phyloP scores from a whole-genome alignment of 106 monocot genomes.

The Dioscorea zingiberensis region DNA sequence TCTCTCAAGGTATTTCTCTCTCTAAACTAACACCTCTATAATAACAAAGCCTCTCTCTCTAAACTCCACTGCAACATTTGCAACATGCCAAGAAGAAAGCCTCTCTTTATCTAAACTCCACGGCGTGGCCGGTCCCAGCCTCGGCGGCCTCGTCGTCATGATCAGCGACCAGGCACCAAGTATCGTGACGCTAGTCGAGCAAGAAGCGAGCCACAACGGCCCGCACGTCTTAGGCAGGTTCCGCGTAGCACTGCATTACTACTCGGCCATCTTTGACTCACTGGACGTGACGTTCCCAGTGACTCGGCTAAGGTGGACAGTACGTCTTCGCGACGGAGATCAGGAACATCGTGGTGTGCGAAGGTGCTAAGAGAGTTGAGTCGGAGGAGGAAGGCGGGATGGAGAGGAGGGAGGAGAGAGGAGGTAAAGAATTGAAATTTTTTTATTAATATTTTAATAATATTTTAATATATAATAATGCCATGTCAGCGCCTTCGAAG shows the following conservation, averaged over 20 bases:
- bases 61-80: too few relatives aligned
- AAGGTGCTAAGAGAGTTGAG: constrained; percentile 18
- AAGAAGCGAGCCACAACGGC: constrained; percentile 41
- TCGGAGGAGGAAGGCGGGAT: constrained; percentile 34
- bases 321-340: constrained; percentile 33
- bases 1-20: too few relatives aligned
- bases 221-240: constrained; percentile 31
- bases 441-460: too few relatives aligned
- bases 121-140: constrained; percentile 3
- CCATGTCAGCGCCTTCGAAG: too few relatives aligned
- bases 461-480: too few relatives aligned
- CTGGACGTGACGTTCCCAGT: constrained; percentile 34
- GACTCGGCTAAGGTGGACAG: constrained; percentile 41
- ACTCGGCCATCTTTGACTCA: constrained; percentile 49
- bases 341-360: constrained; percentile 30
- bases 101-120: too few relatives aligned
- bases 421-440: too few relatives aligned
- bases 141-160: constrained; percentile 21
- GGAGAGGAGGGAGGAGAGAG: constrained; percentile 28
- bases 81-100: too few relatives aligned
- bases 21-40: too few relatives aligned
- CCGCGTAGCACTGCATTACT: constrained; percentile 41
- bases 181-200: constrained; percentile 37
- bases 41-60: too few relatives aligned
- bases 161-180: constrained; percentile 33